Base-by-base conservation (phyloP, 169 alveolate genomes). In the Plasmodium berghei region DNA sequence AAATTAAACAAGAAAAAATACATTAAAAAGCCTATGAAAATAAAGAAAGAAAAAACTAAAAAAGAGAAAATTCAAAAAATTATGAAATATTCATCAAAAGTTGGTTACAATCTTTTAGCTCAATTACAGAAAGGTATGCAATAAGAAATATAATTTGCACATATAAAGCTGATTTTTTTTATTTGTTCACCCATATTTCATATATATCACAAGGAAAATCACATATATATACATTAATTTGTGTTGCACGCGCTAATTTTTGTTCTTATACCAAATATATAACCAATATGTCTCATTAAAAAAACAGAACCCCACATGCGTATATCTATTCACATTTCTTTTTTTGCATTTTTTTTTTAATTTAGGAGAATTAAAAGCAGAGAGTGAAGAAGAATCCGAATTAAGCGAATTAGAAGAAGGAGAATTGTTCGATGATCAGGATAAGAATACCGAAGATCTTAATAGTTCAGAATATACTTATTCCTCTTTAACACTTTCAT, bases 391-490 rank as follows among this genome's bases (percentile, higher is more conserved):
- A 20, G 74, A 49, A 16, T 73, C 24, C 4, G 89, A 75, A 45
- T n/a, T 12, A 40, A 52, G 49, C 2, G 24, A 63, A 48, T 18
- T 46, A 26, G 73, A 75, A 16, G 89, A 75, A 42, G 61, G 55
- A 8, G 89, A 75, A 9, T 42, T 75, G 45, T 75, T 75, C 20
- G 74, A 75, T 22, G 8, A n/a, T 20, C 48, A 9, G 28, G 74
- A 66, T n/a, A 59, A 34, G 45, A 16, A 66, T 42, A 22, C 90
- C 9, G 52, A 52, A 18, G 90, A 80, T n/a, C n/a, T 66, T 42
- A 80, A 80, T 48, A 66, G 62, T n/a, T 80, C 90, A 1, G 83
- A 66, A 22, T 80, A 80, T 46, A 80, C 90, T 5, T 80, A 80
- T 71, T 80, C 90, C 34, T 80, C 83, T 9, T 70, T 80, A 66